Evolutionary conservation across 148 eudicot species (phyloP).

Genomic region (Linanthus parryae): DNA sequence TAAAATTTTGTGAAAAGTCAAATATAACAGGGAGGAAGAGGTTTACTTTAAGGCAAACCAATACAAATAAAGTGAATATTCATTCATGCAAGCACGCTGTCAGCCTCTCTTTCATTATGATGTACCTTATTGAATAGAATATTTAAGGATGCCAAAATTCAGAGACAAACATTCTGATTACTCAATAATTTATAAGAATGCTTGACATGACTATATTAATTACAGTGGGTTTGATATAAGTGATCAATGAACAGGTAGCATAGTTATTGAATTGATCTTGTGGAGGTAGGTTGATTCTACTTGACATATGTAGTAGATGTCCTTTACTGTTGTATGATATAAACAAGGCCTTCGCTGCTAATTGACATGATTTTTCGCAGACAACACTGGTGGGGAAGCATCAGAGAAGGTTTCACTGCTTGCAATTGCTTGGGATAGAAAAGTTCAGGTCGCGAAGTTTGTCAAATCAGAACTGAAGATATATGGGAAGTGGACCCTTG

Average conservation of each 20-base stretch:
- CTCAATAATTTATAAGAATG: too few species aligned
- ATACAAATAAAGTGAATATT: too few species aligned
- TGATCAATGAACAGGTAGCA: background rate
- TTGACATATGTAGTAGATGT: background rate
- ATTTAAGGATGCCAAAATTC: too few species aligned
- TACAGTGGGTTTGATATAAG: background rate
- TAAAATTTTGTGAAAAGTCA: too few species aligned
- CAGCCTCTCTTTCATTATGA: too few species aligned
- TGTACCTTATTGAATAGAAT: too few species aligned
- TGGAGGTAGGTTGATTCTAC: background rate
- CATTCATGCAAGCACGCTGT: too few species aligned
- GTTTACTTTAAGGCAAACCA: too few species aligned
- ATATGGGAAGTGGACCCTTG: conserved; percentile 70
- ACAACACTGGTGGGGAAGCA: conserved; percentile 35
- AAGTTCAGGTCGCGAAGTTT: conserved; percentile 82
- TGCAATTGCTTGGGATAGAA: conserved; percentile 95
- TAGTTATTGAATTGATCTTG: background rate
- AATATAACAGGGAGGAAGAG: too few species aligned
- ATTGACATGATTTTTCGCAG: conserved; percentile 48
- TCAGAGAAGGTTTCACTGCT: conserved; percentile 71
- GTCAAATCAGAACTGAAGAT: conserved; percentile 64
- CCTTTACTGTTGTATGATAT: conserved; percentile 12
- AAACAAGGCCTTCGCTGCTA: too few species aligned
- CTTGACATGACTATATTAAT: background rate
- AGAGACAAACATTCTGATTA: too few species aligned